phyloP scores from a whole-genome alignment of 768 basidiomycete species.

The Kwoniella heveanensis region DNA sequence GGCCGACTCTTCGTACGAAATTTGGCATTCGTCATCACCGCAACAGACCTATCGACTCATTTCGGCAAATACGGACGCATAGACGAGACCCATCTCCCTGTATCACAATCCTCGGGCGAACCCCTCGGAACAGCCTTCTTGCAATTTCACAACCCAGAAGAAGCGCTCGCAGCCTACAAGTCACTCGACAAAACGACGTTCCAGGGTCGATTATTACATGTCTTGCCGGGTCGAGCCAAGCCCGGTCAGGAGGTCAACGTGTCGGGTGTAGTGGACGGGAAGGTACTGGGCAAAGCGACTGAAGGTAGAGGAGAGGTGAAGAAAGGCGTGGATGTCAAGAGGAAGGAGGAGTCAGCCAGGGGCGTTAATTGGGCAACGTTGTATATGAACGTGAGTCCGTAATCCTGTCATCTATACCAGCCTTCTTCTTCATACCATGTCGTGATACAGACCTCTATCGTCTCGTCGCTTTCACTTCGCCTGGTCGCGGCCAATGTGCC shows the following conservation, averaged over 20 bases:
- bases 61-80: constrained; percentile 73
- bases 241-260: constrained; percentile 39
- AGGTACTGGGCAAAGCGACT: constrained; percentile 51
- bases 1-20: constrained; percentile 91
- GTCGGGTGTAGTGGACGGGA: constrained; percentile 34
- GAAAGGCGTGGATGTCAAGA: constrained; percentile 53
- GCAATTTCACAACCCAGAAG: constrained; percentile 59
- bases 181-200: constrained; percentile 79
- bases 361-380: constrained; percentile 64
- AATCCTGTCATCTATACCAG: too few species aligned
- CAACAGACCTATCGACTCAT: constrained; percentile 67
- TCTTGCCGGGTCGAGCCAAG: constrained; percentile 64
- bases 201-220: constrained; percentile 87
- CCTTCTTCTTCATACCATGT: too few species aligned
- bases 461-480: too few species aligned
- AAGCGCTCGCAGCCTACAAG: constrained; percentile 72
- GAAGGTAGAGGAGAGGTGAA: constrained; percentile 41
- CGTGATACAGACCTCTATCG: too few species aligned
- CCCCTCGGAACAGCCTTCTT: constrained; percentile 69
- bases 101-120: constrained; percentile 60
- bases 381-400: constrained; percentile 98
- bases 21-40: constrained; percentile 79
- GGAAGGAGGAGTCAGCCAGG: constrained; percentile 45
- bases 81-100: constrained; percentile 67
- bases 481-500: too few species aligned